Base-by-base conservation (phyloP, 305 asterid genomes). In the Salvia sclarea region DNA sequence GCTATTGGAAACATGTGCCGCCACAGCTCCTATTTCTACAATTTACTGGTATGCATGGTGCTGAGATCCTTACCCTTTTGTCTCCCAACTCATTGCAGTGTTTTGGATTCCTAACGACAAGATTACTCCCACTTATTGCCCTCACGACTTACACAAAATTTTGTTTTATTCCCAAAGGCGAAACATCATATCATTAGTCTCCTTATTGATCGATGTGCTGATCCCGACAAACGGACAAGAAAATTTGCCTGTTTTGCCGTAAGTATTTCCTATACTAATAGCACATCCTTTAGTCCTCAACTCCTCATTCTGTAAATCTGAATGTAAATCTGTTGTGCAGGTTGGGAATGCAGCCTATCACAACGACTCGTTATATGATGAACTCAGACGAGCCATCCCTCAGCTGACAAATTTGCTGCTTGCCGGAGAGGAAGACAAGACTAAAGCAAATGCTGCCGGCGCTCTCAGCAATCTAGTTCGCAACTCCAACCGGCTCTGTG, bases 291-390 rank as follows among this genome's bases (percentile, higher is more conserved):
- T 13, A 17, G 7, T 48, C 11, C 6, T 35, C n/a, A n/a, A n/a
- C n/a, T n/a, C n/a, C 18, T 33, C 40, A 60, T 21, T 30, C 40
- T 64, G 60, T 57, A 18, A 44, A 74, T 35, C 43, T 25, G 47
- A 43, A 70, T 47, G 73, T 35, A 58, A 13, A 44, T 67, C 48
- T 76, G 41, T 33, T 55, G 71, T 47, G 75, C 82, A 95, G 99
- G 95, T 92, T 12, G 98, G 98, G 31, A 95, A 95, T 86, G 99
- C 99, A 76, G 98, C 99, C 50, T 95, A 90, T 78, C 98, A 95
- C 58, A 90, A 88, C 53, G 98, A 95, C 78, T 83, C 84, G 8
- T 77, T 92, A 66, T 90, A 95, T 45, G 99, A 90, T 9, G 96
- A 90, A 83, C 95, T 92, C 43, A 84, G 86, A 80, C 80, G 92